Conservation (phyloP, 257 asterid species). For the Fraxinus quadrangulata region DNA sequence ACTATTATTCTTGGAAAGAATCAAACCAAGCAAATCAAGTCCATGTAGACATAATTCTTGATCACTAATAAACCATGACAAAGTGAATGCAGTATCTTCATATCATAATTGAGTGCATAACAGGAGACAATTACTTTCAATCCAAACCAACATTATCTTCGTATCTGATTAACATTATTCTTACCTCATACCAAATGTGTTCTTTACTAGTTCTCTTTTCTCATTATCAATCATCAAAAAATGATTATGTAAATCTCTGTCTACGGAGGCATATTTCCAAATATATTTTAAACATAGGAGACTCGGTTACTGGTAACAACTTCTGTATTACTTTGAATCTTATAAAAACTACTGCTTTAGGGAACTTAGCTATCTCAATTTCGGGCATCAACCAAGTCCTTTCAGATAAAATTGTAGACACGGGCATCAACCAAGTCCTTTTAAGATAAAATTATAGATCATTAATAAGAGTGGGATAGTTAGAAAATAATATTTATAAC, state of each 20-base stretch:
- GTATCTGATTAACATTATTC: background rate
- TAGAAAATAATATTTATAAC: background rate
- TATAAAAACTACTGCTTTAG: background rate
- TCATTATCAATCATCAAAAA: background rate
- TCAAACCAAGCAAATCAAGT: background rate
- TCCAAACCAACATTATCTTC: background rate
- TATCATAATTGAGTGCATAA: too few relatives aligned
- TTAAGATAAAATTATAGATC: background rate
- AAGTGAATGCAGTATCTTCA: background rate
- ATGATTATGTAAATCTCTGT: background rate
- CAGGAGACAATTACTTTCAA: background rate
- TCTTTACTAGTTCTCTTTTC: background rate
- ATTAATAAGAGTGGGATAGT: background rate
- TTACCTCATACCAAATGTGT: background rate
- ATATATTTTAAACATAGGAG: too few relatives aligned
- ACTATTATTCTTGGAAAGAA: too few relatives aligned
- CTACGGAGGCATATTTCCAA: background rate
- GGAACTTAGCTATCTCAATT: background rate
- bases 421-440: too few relatives aligned
- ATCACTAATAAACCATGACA: background rate
- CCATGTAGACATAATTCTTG: background rate
- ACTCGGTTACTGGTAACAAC: background rate
- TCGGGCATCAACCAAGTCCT: background rate
- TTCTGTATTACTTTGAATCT: background rate
- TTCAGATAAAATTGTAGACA: too few relatives aligned